Percentiles rank a stretch among this genome's conserved stretches.
These are phyloP conservation scores for Aphanomyces stellatus DNA, from an alignment of 352 stramenopile genomes.

Conservation along the genomic window DNA sequence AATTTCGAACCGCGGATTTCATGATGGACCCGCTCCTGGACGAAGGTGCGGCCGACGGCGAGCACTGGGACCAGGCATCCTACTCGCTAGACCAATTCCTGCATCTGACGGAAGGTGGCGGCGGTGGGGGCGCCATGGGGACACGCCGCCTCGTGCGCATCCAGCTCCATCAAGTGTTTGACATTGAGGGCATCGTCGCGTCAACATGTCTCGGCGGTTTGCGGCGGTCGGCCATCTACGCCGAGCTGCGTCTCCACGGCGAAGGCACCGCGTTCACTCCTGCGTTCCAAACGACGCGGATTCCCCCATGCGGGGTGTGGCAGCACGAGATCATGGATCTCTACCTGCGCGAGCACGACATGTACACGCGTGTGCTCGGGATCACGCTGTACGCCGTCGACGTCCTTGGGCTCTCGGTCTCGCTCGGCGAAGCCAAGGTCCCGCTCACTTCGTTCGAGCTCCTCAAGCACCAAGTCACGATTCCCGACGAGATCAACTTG, in stretches of 20 bases:
- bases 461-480: slow-evolving; percentile 8
- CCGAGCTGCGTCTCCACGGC: slow-evolving; percentile 2
- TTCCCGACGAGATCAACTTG: not conserved
- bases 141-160: slow-evolving; percentile 1
- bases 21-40: too few species aligned
- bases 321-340: slow-evolving; percentile 8
- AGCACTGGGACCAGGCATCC: not conserved
- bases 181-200: not conserved
- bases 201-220: slow-evolving; percentile 7
- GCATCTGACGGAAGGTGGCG: too few species aligned
- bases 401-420: not conserved
- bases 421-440: not conserved
- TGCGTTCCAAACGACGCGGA: not conserved
- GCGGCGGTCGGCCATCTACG: not conserved
- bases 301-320: not conserved
- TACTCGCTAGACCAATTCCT: not conserved
- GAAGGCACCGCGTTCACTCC: not conserved
- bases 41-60: too few species aligned
- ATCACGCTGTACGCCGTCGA: slow-evolving; percentile 12
- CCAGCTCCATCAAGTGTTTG: slow-evolving; percentile 11
- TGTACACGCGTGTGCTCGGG: not conserved
- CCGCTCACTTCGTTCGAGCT: not conserved
- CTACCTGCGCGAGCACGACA: not conserved
- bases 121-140: too few species aligned
- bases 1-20: too few species aligned